phyloP scores from a whole-genome alignment of 306 rosid species.

The Castanospermum australe region DNA sequence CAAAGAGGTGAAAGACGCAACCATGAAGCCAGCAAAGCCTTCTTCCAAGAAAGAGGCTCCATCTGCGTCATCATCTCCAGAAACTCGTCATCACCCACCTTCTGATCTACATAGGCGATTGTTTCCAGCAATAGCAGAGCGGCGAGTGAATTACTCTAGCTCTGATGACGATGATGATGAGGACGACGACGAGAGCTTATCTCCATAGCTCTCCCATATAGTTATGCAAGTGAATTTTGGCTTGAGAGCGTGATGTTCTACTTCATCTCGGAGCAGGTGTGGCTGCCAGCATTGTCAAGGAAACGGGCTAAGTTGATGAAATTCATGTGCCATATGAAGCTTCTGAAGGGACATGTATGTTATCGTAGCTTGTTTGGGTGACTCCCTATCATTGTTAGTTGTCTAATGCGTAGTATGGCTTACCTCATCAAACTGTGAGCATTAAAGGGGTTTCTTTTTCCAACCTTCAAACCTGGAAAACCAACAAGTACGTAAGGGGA shows the following conservation, averaged over 20 bases:
- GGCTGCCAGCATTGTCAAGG: conserved; percentile 19
- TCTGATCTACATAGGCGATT: conserved; percentile 46
- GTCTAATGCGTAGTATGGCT: neutral
- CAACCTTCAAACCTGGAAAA: neutral
- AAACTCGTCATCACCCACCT: conserved; percentile 11
- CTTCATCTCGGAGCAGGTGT: neutral
- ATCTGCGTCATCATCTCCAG: conserved; percentile 27
- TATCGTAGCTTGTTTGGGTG: neutral
- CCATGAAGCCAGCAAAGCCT: conserved; percentile 31
- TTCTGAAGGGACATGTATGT: neutral
- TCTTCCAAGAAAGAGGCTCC: conserved; percentile 41
- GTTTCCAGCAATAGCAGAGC: conserved; percentile 76
- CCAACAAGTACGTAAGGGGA: neutral
- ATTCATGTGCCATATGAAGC: neutral
- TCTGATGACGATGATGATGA: conserved; percentile 65
- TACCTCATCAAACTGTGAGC: neutral
- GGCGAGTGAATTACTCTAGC: conserved; percentile 55
- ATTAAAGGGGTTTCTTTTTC: neutral
- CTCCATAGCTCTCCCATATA: conserved; percentile 32
- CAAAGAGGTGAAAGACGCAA: conserved; percentile 50
- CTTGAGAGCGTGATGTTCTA: neutral
- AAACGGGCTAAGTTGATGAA: neutral
- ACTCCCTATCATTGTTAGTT: neutral
- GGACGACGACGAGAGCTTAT: conserved; percentile 48
- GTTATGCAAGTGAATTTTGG: conserved; percentile 16